These are phyloP conservation scores for Quercus aquifolioides DNA, from an alignment of 306 rosid species.

Conservation along the genomic window DNA sequence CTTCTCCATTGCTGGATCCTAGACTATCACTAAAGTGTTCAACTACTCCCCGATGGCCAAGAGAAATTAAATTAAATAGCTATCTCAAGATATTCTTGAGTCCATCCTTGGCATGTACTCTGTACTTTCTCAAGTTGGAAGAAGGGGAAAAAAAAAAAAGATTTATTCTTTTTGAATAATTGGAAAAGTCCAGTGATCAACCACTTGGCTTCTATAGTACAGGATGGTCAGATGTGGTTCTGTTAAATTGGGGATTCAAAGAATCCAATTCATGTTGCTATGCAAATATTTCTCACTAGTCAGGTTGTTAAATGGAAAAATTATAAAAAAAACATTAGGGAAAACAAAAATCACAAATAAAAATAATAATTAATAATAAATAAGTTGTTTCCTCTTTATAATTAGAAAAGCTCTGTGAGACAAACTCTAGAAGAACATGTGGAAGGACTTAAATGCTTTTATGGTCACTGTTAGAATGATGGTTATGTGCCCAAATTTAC, in stretches of 20 bases:
- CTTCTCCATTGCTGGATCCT: not conserved
- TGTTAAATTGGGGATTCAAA: not conserved
- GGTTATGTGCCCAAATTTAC: too few relatives aligned
- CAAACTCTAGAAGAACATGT: not conserved
- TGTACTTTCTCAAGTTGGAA: not conserved
- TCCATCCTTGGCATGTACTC: not conserved
- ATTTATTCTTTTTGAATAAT: not conserved
- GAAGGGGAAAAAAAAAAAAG: not conserved
- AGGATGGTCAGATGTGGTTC: not conserved
- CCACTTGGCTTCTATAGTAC: not conserved
- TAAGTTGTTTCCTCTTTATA: conserved; percentile 5
- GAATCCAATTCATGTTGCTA: not conserved
- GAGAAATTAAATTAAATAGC: too few relatives aligned
- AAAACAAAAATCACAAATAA: not conserved
- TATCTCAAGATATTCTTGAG: too few relatives aligned
- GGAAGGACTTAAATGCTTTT: not conserved
- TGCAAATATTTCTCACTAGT: not conserved
- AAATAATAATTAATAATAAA: not conserved
- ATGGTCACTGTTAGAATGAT: too few relatives aligned
- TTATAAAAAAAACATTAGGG: too few relatives aligned
- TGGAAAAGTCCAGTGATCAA: not conserved
- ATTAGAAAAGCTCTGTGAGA: not conserved
- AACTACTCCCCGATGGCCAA: too few relatives aligned
- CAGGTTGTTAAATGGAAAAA: not conserved
- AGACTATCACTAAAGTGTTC: not conserved